Evolutionary conservation across 73 alveolate genomes (phyloP).

Genomic region (Tetrahymena malaccensis): DNA sequence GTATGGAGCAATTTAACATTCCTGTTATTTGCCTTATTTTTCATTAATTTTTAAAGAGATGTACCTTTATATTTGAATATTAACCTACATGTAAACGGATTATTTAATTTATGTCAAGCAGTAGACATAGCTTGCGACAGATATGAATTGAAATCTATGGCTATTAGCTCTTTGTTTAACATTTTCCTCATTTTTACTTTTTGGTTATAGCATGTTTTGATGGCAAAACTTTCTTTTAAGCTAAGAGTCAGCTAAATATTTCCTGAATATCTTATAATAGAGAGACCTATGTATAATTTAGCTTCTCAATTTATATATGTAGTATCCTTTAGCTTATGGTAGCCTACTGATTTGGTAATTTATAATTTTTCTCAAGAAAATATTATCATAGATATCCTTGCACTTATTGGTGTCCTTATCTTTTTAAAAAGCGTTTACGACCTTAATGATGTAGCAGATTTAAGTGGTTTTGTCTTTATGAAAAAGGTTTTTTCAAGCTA

Average conservation of each 20-base stretch:
- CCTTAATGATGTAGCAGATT: background rate
- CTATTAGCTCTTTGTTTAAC: background rate
- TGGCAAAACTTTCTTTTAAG: background rate
- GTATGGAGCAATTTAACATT: background rate
- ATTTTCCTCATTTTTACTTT: background rate
- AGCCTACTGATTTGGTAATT: background rate
- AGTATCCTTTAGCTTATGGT: background rate
- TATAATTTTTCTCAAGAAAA: background rate
- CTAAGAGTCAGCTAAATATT: background rate
- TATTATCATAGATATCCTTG: background rate
- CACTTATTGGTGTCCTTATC: background rate
- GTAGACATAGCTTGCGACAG: background rate
- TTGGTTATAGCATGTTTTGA: background rate
- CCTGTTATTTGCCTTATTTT: background rate
- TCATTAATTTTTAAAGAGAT: background rate
- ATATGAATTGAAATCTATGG: background rate
- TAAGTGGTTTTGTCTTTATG: background rate
- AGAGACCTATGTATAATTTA: background rate
- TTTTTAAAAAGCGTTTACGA: background rate
- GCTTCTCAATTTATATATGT: background rate
- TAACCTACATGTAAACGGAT: background rate
- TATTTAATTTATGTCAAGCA: background rate
- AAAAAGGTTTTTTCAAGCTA: background rate
- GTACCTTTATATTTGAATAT: background rate
- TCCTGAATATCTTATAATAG: background rate